A percentile compares a stretch with the other conserved stretches of the same genome.
phyloP scores from a whole-genome alignment of 805 yeast genomes.

The Helenozyma rhizophorensis region DNA sequence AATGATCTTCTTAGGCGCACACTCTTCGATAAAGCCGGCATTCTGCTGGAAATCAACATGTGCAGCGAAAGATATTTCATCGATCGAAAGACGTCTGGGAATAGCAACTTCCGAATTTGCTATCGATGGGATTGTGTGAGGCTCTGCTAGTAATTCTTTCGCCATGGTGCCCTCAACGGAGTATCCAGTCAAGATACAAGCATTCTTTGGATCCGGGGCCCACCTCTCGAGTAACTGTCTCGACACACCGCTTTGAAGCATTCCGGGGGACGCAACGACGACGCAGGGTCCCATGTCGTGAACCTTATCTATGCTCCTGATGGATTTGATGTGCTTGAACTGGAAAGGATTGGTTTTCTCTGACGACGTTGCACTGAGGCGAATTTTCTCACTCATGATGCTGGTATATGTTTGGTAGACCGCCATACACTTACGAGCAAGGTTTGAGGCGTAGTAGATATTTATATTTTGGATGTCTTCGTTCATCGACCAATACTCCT shows the following conservation, averaged over 20 bases:
- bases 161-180: slow-evolving; percentile 99
- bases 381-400: slow-evolving; percentile 93
- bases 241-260: slow-evolving; percentile 95
- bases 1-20: slow-evolving; percentile 80
- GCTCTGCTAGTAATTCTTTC: slow-evolving; percentile 80
- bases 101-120: slow-evolving; percentile 77
- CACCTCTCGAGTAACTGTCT: slow-evolving; percentile 88
- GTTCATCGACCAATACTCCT: slow-evolving; percentile 90
- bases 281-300: slow-evolving; percentile 96
- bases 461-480: slow-evolving; percentile 78
- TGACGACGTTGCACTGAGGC: slow-evolving; percentile 47
- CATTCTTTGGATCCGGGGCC: slow-evolving; percentile 94
- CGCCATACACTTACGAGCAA: slow-evolving; percentile 95
- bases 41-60: slow-evolving; percentile 97
- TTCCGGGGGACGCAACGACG: slow-evolving; percentile 95
- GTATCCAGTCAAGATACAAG: slow-evolving; percentile 89
- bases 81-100: slow-evolving; percentile 82
- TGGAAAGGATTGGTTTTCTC: slow-evolving; percentile 72
- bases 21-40: slow-evolving; percentile 81
- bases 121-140: slow-evolving; percentile 81
- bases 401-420: slow-evolving; percentile 94
- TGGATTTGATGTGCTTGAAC: slow-evolving; percentile 77
- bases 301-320: slow-evolving; percentile 74
- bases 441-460: slow-evolving; percentile 85
- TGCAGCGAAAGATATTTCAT: slow-evolving; percentile 98